These are phyloP conservation scores for Lagenidium giganteum DNA, from an alignment of 352 stramenopile genomes.

Conservation along the genomic window DNA sequence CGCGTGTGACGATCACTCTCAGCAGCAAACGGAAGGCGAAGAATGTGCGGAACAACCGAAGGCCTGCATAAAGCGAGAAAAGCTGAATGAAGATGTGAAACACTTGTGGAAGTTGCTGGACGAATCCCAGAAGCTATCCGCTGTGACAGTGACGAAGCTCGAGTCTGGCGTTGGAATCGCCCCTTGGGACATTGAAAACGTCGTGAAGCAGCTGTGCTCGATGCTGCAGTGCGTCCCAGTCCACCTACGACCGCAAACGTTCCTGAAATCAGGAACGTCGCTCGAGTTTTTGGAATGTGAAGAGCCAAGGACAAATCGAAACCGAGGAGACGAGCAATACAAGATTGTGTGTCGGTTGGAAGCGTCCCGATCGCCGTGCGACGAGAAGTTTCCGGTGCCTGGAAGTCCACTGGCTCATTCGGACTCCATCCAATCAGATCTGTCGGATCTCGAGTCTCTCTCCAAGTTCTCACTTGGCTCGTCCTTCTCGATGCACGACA, in stretches of 20 bases:
- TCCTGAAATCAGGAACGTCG: no score
- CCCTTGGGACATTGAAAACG: constrained; percentile 46
- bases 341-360: background rate
- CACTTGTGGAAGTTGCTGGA: constrained; percentile 49
- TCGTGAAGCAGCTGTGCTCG: constrained; percentile 30
- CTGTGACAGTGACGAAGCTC: constrained; percentile 43
- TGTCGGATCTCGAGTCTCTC: constrained; percentile 62
- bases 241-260: constrained; percentile 37
- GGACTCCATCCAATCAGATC: constrained; percentile 69
- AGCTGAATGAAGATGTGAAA: no score
- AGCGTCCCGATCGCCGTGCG: no score
- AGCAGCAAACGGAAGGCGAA: no score
- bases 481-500: constrained; percentile 12
- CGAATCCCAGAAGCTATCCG: constrained; percentile 33
- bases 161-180: constrained; percentile 24
- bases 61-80: no score
- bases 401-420: constrained; percentile 15
- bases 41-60: no score
- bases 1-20: no score
- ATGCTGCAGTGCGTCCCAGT: constrained; percentile 40
- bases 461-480: constrained; percentile 28
- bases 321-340: no score
- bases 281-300: no score
- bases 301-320: constrained; percentile 29
- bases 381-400: no score